A percentile compares a stretch with the other conserved stretches of the same genome.
These are phyloP conservation scores for Posidonia australis DNA, from an alignment of 106 monocot species.

Conservation along the genomic window DNA sequence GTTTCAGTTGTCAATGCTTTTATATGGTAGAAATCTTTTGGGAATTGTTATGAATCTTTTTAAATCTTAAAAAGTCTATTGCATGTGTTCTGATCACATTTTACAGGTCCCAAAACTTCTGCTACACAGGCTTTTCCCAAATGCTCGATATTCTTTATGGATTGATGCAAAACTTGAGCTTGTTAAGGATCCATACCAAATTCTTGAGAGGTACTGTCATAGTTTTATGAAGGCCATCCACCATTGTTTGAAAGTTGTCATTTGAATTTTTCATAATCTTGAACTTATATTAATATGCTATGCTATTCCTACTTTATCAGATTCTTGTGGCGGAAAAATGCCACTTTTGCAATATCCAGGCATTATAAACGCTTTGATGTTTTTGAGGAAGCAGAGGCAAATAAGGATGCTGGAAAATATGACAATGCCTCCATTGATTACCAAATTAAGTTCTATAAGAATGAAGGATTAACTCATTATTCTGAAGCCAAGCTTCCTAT, in stretches of 20 bases:
- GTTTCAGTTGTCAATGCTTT: no score
- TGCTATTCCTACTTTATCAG: constrained; percentile 18
- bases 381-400: constrained; percentile 96
- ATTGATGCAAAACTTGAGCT: constrained; percentile 67
- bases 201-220: constrained; percentile 41
- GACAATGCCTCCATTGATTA: constrained; percentile 85
- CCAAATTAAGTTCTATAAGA: constrained; percentile 80
- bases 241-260: background rate
- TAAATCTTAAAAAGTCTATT: background rate
- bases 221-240: background rate
- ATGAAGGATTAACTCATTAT: constrained; percentile 84
- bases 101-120: constrained; percentile 61
- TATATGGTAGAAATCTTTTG: no score
- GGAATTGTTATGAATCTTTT: no score
- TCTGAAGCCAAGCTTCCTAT: constrained; percentile 81
- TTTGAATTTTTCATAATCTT: background rate
- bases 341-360: constrained; percentile 83
- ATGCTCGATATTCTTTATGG: constrained; percentile 53
- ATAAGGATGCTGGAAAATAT: constrained; percentile 95
- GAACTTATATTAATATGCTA: background rate
- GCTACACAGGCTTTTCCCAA: constrained; percentile 49
- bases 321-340: constrained; percentile 79
- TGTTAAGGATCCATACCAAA: constrained; percentile 45
- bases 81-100: background rate
- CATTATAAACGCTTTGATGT: constrained; percentile 94